A percentile compares a stretch with the other conserved stretches of the same genome.
phyloP scores from a whole-genome alignment of 805 yeast species.

The Candida caryicola region DNA sequence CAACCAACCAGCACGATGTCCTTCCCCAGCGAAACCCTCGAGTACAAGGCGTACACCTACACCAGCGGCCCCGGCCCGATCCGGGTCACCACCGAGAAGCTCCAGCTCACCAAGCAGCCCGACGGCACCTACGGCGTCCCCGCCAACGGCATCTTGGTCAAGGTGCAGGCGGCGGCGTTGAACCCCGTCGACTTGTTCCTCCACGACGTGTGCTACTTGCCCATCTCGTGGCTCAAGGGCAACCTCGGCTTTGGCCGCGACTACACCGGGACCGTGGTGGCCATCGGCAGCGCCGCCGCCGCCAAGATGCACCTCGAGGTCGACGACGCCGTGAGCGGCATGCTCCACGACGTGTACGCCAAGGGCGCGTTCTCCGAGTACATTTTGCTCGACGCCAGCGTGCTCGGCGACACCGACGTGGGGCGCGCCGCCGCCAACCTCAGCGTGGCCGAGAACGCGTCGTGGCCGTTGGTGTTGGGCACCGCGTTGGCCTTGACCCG shows the following conservation, averaged over 20 bases:
- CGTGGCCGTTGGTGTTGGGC: constrained; percentile 60
- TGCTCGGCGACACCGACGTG: constrained; percentile 31
- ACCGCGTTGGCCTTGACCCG: constrained; percentile 53
- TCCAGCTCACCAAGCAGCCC: constrained; percentile 9
- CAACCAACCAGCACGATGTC: too few species aligned
- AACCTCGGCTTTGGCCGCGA: constrained; percentile 30
- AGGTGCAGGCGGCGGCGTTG: constrained; percentile 30
- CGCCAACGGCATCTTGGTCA: constrained; percentile 23
- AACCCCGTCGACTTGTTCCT: constrained; percentile 33
- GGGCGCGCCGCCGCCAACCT: constrained; percentile 46
- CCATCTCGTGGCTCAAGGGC: constrained; percentile 8
- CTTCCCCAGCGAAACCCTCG: constrained; percentile 11
- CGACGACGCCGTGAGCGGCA: constrained; percentile 32
- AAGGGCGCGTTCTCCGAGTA: constrained; percentile 50
- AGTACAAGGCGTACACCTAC: constrained; percentile 23
- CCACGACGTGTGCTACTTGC: constrained; percentile 14
- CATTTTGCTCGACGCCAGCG: constrained; percentile 35
- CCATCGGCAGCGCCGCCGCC: constrained; percentile 27
- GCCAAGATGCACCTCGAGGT: constrained; percentile 15
- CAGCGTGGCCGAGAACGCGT: constrained; percentile 56
- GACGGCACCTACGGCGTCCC: constrained; percentile 16
- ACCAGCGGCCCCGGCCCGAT: constrained; percentile 14
- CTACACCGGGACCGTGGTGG: constrained; percentile 32
- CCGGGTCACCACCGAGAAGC: constrained; percentile 7
- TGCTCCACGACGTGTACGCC: constrained; percentile 14